A percentile compares a stretch with the other conserved stretches of the same genome.
Conservation (phyloP, 805 yeast genomes). For the Sungouiozyma ichnusensis region DNA sequence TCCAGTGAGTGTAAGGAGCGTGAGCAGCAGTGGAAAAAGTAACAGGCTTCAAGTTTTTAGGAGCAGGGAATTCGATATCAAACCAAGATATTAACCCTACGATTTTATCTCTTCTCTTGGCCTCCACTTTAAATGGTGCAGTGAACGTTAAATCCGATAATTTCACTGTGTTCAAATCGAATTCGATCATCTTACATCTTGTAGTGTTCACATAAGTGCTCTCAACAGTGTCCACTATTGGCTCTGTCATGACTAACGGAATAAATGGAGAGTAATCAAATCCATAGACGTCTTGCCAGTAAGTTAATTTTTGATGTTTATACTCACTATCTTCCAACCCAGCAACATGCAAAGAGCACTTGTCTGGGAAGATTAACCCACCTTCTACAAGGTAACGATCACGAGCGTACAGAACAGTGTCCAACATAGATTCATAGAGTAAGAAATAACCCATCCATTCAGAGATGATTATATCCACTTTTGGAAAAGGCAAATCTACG, state of each 20-base stretch:
- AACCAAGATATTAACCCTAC: conserved; percentile 94
- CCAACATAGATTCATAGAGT: conserved; percentile 94
- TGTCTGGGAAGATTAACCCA: conserved; percentile 92
- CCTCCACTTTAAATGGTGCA: conserved; percentile 56
- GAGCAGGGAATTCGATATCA: conserved; percentile 75
- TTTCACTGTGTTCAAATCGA: conserved; percentile 83
- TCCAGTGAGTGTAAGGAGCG: conserved; percentile 95
- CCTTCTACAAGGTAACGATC: conserved; percentile 70
- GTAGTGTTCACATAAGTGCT: conserved; percentile 66
- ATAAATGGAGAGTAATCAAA: conserved; percentile 91
- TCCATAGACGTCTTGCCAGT: conserved; percentile 96
- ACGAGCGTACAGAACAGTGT: conserved; percentile 88
- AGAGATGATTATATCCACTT: conserved; percentile 89
- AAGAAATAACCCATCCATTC: conserved; percentile 99
- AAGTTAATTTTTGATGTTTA: conserved; percentile 81
- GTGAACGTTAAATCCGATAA: conserved; percentile 73
- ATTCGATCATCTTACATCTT: conserved; percentile 57
- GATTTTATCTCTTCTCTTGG: conserved; percentile 67
- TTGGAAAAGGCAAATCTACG: conserved; percentile 68
- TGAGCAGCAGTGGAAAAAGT: conserved; percentile 90
- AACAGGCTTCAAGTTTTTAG: conserved; percentile 44
- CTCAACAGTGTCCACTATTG: conserved; percentile 92
- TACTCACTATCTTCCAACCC: conserved; percentile 89
- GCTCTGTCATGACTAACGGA: conserved; percentile 80
- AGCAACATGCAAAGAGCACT: conserved; percentile 80